Conservation (phyloP, 495 filamentous ascomycete species). For the Podospora sp. region DNA sequence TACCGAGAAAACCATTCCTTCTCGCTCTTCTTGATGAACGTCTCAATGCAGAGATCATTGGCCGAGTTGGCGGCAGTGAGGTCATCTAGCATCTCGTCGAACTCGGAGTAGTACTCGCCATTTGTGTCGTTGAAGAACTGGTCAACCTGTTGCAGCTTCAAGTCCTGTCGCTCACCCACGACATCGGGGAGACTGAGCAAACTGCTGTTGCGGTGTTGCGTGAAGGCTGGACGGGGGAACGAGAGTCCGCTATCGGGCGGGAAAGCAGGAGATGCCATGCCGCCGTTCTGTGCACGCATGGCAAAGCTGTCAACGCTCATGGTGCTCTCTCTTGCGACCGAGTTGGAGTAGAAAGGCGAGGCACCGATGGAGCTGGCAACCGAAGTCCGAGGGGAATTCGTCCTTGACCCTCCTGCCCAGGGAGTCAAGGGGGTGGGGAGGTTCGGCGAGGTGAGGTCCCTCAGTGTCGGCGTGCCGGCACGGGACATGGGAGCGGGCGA, state of each 20-base stretch:
- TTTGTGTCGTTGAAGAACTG: constrained; percentile 69
- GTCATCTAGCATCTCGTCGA: constrained; percentile 56
- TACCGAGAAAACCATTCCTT: constrained; percentile 66
- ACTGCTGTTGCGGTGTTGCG: constrained; percentile 38
- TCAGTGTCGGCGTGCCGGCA: constrained; percentile 10
- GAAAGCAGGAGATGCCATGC: constrained; percentile 42
- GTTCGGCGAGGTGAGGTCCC: constrained; percentile 27
- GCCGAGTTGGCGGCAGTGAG: constrained; percentile 59
- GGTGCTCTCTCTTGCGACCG: constrained; percentile 36
- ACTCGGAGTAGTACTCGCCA: constrained; percentile 58
- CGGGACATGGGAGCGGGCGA: constrained; percentile 18
- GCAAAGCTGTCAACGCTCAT: constrained; percentile 44
- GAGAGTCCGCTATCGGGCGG: constrained; percentile 28
- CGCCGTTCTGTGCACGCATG: constrained; percentile 41
- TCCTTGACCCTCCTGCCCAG: constrained; percentile 24
- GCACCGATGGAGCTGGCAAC: constrained; percentile 31
- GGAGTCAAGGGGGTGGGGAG: constrained; percentile 29
- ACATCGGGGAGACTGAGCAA: constrained; percentile 57
- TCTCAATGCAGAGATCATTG: constrained; percentile 61
- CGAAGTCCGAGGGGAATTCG: constrained; percentile 32
- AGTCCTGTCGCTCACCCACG: constrained; percentile 63
- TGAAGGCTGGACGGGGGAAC: constrained; percentile 36
- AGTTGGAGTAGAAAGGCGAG: constrained; percentile 26
- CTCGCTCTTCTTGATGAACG: constrained; percentile 63
- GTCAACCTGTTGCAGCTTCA: constrained; percentile 64